Conservation (phyloP, 495 filamentous ascomycete species). For the Xylaria venustula region DNA sequence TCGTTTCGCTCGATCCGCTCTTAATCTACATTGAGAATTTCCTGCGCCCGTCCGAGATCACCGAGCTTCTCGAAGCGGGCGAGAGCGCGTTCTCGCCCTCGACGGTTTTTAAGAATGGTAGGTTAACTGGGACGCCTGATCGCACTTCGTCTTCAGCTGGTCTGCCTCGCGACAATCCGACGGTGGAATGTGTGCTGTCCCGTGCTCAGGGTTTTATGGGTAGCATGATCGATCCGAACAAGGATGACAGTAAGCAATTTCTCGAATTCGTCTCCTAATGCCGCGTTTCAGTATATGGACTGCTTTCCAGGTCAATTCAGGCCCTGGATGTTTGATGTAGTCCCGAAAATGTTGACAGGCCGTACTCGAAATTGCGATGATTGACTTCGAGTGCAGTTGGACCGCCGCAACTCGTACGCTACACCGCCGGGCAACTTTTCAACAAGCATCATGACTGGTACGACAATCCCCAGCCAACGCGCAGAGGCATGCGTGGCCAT, state of each 20-base stretch:
- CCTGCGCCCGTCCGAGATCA: constrained; percentile 35
- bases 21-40: constrained; percentile 47
- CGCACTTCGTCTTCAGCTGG: constrained; percentile 46
- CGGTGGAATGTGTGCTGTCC: constrained; percentile 41
- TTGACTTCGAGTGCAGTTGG: constrained; percentile 24
- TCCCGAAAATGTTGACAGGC: neutral
- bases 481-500: constrained; percentile 21
- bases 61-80: constrained; percentile 36
- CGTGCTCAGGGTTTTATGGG: constrained; percentile 44
- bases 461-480: constrained; percentile 30
- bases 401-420: constrained; percentile 49
- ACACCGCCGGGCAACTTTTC: constrained; percentile 43
- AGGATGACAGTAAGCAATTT: constrained; percentile 33
- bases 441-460: constrained; percentile 52
- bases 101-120: constrained; percentile 37
- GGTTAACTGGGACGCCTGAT: constrained; percentile 32
- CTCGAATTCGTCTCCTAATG: too few species aligned
- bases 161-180: constrained; percentile 38
- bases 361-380: neutral
- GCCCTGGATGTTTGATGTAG: neutral
- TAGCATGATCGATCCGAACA: constrained; percentile 39
- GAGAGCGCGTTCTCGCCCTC: constrained; percentile 41
- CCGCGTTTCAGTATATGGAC: neutral
- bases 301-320: neutral
- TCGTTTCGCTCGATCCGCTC: constrained; percentile 37